Base-by-base conservation (phyloP, 768 basidiomycete genomes). In the Boletus subparvulus region DNA sequence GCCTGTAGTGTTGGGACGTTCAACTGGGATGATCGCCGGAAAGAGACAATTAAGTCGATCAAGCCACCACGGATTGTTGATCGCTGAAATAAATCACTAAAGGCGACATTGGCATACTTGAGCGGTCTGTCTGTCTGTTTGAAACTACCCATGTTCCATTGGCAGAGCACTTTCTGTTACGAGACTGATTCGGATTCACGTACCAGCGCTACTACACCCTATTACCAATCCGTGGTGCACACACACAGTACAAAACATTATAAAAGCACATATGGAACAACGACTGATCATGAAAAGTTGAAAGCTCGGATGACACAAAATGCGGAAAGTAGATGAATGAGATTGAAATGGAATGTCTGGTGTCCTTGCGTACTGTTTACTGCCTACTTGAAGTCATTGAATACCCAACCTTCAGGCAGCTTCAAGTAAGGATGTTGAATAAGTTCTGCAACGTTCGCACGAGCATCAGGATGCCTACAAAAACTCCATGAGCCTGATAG, bases 391-490 rank as follows among this genome's bases (percentile, higher is more conserved):
- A 72, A 74, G 62, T 84, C 85, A 61, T 77, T 82, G 77, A 94
- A 94, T 56, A 75, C 73, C 91, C 92, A 94, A 55, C 80, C 87
- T 46, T 78, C 79, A 56, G 86, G 83, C 56, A 92, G 81, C 63
- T 73, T 75, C 50, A 94, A 82, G 77, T 91, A 97, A 40, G 81
- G 82, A 73, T 97, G 93, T 61, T 79, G 79, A 59, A 88, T 82
- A 55, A 96, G 81, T 65, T 92, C 91, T 36, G 83, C 77, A 35
- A 94, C 89, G 28, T 77, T 83, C 3, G 94, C 90, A 36, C 94
- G 87, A 61, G 91, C 84, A 51, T 89, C 85, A 10, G 94, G 94
- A 66, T 94, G 86, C 59, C 90, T 92, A 56, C 21, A 56, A 53
- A 44, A 35, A 30, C 0, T 17, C 9, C 11, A 17, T 66, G 4